These are phyloP conservation scores for Argentina anserina DNA, from an alignment of 306 rosid genomes.

Conservation along the genomic window DNA sequence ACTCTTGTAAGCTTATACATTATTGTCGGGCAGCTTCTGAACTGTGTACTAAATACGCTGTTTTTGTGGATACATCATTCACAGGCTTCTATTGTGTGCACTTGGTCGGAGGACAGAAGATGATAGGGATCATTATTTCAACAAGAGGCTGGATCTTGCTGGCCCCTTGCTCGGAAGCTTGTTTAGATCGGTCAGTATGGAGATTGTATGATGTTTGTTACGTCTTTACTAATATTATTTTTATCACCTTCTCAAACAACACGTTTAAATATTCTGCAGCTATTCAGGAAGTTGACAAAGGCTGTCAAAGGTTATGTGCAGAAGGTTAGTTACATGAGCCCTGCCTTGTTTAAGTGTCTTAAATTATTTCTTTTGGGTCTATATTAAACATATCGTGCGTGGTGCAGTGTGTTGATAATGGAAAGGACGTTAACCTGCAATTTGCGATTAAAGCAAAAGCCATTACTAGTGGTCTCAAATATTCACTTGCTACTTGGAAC, in stretches of 20 bases:
- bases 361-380: constrained; percentile 18
- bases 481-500: constrained; percentile 97
- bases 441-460: constrained; percentile 99
- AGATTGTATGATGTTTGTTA: neutral
- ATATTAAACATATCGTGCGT: constrained; percentile 23
- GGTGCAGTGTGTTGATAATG: constrained; percentile 91
- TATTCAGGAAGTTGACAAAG: constrained; percentile 92
- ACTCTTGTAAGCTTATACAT: constrained; percentile 1
- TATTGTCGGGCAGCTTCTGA: constrained; percentile 5
- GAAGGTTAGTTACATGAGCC: constrained; percentile 55
- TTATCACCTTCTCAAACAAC: neutral
- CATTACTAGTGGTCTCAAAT: constrained; percentile 94
- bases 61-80: constrained; percentile 74
- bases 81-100: constrained; percentile 89
- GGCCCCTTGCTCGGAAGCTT: constrained; percentile 98
- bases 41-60: constrained; percentile 23
- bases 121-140: constrained; percentile 94
- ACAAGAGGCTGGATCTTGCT: constrained; percentile 96
- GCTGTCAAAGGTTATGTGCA: constrained; percentile 92
- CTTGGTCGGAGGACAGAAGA: constrained; percentile 97
- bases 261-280: constrained; percentile 39
- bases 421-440: constrained; percentile 96
- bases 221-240: neutral
- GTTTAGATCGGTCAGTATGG: constrained; percentile 71
- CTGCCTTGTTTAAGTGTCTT: constrained; percentile 8